Evolutionary conservation across 371 early-diverging fungal species (phyloP).

Genomic region (Haplosporangium sp.): DNA sequence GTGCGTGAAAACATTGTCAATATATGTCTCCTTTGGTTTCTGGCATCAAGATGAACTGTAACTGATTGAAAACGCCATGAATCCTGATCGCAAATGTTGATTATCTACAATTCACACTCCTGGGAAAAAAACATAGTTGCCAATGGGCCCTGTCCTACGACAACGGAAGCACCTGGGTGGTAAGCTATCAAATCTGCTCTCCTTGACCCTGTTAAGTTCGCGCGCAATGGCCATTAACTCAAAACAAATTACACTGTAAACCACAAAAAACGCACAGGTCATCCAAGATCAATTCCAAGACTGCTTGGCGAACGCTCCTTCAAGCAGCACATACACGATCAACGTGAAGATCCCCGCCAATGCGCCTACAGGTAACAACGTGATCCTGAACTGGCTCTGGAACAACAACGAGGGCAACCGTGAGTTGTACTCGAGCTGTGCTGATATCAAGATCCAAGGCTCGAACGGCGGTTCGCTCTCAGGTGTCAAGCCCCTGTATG

Average conservation of each 20-base stretch:
- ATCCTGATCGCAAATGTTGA: too few relatives aligned
- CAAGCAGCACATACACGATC: constrained; percentile 38
- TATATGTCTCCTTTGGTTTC: neutral
- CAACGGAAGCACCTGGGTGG: constrained; percentile 67
- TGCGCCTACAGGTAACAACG: constrained; percentile 61
- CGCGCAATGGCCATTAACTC: too few relatives aligned
- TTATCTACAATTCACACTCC: too few relatives aligned
- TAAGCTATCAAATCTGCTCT: constrained; percentile 33
- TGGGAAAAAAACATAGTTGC: constrained; percentile 49
- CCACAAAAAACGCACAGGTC: constrained; percentile 31
- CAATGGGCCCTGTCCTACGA: constrained; percentile 76
- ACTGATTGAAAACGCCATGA: too few relatives aligned
- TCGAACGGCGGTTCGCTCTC: constrained; percentile 55
- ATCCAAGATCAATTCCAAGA: constrained; percentile 65
- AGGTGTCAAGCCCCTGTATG: constrained; percentile 64
- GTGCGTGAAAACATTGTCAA: constrained; percentile 12
- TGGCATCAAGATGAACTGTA: too few relatives aligned
- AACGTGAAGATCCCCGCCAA: constrained; percentile 64
- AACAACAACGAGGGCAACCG: constrained; percentile 72
- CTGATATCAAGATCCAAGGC: constrained; percentile 66
- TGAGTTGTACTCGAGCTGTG: constrained; percentile 76
- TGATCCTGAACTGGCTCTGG: constrained; percentile 73
- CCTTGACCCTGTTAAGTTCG: neutral
- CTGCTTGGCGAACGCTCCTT: constrained; percentile 51
- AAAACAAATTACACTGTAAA: neutral